Conservation (phyloP, 805 yeast genomes). For the Saccharomyces eubayanus region DNA sequence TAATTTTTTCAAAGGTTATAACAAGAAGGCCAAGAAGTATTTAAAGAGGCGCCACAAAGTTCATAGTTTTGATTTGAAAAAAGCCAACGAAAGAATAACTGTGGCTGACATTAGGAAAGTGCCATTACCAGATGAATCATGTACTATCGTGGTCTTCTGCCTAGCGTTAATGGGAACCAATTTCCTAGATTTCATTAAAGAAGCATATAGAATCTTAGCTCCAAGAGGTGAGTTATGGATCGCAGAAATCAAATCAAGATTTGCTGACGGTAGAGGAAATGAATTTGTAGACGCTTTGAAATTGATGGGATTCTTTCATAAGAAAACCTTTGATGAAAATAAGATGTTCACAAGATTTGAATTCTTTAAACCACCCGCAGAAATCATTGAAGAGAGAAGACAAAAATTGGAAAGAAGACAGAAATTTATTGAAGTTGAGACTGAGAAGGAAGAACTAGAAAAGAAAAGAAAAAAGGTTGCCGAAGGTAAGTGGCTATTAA, state of each 20-base stretch:
- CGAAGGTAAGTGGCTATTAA: conserved; percentile 83
- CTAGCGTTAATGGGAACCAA: conserved; percentile 96
- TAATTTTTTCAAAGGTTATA: conserved; percentile 36
- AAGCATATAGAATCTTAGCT: conserved; percentile 77
- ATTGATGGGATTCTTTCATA: conserved; percentile 76
- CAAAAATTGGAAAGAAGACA: conserved; percentile 54
- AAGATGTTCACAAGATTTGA: conserved; percentile 94
- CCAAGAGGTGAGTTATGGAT: conserved; percentile 96
- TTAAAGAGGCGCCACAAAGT: conserved; percentile 49
- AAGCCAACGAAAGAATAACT: conserved; percentile 80
- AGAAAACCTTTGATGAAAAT: conserved; percentile 75
- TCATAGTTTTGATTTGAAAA: conserved; percentile 86
- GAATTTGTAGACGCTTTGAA: conserved; percentile 77
- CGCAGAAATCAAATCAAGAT: conserved; percentile 91
- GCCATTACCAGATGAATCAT: conserved; percentile 71
- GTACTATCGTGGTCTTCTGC: conserved; percentile 86
- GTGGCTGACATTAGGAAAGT: conserved; percentile 95
- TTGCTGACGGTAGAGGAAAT: conserved; percentile 64
- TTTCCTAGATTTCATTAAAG: conserved; percentile 82
- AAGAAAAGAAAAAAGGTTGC: conserved; percentile 45
- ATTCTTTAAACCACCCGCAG: conserved; percentile 77
- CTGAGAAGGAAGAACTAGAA: conserved; percentile 52
- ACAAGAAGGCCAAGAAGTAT: conserved; percentile 28
- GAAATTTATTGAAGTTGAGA: conserved; percentile 63
- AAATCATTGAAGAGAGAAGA: conserved; percentile 52